Conservation (phyloP, 176 grass and related monocot genomes). For the Rhynchospora pubera region DNA sequence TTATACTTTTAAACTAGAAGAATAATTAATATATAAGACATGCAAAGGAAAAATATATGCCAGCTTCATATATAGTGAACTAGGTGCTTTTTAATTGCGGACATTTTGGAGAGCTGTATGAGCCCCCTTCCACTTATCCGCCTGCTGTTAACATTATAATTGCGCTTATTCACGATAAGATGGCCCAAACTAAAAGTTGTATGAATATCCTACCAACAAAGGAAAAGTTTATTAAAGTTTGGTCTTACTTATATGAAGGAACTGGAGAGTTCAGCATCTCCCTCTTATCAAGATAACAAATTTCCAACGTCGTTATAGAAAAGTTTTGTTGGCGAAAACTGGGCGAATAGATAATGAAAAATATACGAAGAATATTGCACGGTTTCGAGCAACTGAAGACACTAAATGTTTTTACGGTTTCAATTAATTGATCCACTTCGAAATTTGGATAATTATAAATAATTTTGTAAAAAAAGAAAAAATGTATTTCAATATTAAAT, state of each 20-base stretch:
- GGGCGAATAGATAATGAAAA: too few relatives aligned
- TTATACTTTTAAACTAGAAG: neutral
- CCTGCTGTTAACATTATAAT: constrained; percentile 28
- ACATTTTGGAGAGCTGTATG: neutral
- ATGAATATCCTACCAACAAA: constrained; percentile 18
- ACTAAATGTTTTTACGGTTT: too few relatives aligned
- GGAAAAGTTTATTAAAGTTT: neutral
- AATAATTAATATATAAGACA: neutral
- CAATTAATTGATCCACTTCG: too few relatives aligned
- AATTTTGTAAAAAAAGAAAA: too few relatives aligned
- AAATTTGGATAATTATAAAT: too few relatives aligned
- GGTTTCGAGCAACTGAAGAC: too few relatives aligned
- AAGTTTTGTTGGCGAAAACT: too few relatives aligned
- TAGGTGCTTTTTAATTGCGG: neutral
- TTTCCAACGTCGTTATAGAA: too few relatives aligned
- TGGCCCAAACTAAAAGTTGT: constrained; percentile 23
- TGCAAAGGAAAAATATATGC: neutral
- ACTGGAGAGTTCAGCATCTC: neutral
- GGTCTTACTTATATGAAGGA: neutral
- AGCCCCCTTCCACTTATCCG: neutral
- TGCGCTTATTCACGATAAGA: constrained; percentile 18
- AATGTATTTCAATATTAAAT: too few relatives aligned
- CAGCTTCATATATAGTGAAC: neutral
- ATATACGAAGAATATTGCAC: too few relatives aligned
- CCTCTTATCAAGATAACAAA: too few relatives aligned